A percentile compares a stretch with the other conserved stretches of the same genome.
phyloP scores from a whole-genome alignment of 1,139 yeast genomes.

The Yamadazyma diospyri region DNA sequence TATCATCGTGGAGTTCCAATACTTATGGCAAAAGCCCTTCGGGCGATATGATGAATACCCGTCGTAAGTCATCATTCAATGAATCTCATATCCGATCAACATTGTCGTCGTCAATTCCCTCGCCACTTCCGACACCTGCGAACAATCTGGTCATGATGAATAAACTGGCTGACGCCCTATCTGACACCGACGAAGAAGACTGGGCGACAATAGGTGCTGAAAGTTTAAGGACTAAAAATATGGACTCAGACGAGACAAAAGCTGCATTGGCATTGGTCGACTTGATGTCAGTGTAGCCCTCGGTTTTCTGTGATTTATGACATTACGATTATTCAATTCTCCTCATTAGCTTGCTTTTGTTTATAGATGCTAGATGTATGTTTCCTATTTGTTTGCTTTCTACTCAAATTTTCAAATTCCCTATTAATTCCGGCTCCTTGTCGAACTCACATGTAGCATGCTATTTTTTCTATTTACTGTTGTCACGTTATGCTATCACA shows the following conservation, averaged over 20 bases:
- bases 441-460: no score
- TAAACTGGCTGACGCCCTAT: conserved; percentile 12
- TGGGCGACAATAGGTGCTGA: conserved; percentile 90
- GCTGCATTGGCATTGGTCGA: conserved; percentile 66
- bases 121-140: conserved; percentile 2
- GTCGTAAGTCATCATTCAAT: conserved; percentile 44
- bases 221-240: conserved; percentile 35
- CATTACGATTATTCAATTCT: conserved; percentile 1
- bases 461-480: no score
- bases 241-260: conserved; percentile 37
- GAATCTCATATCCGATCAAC: conserved; percentile 44
- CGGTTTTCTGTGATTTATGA: not conserved
- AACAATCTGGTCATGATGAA: not conserved
- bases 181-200: conserved; percentile 89
- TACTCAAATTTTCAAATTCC: no score
- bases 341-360: conserved; percentile 3
- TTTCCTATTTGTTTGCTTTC: no score
- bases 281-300: conserved; percentile 30
- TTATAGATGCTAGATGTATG: conserved; percentile 2
- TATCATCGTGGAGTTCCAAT: conserved; percentile 24
- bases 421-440: no score
- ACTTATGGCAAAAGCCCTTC: conserved; percentile 19
- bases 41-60: conserved; percentile 19
- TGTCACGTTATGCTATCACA: no score
- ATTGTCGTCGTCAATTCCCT: conserved; percentile 20